Base-by-base conservation (phyloP, 352 stramenopile genomes). In the Phytophthora brassicae region DNA sequence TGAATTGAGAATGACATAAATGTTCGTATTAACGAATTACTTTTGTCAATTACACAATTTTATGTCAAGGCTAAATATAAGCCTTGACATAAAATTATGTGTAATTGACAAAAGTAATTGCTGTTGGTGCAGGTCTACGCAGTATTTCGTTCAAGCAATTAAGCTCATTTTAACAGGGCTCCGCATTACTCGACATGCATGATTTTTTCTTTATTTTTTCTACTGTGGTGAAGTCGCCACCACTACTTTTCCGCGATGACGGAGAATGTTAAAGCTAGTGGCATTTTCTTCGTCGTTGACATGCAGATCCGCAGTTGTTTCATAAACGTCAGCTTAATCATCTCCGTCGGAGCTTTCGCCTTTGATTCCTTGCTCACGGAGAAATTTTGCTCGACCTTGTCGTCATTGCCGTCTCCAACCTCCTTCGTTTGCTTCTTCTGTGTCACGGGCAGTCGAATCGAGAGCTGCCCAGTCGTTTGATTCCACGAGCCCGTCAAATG, bases 261-360 rank as follows among this genome's bases (percentile, higher is more conserved):
- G 8, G 64, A 56, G 56, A 89, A 91, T 29, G 68, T 75, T 22
- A 91, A 57, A 16, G 75, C 70, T 14, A 89, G 45, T 24, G 81
- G 81, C 81, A 91, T 91, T 42, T 75, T 75, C 31, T 77, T 76
- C 6, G 81, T 91, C 11, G 77, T 83, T 26, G 68, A 82, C 81
- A 91, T 88, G 39, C 63, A 60, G 52, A 91, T 66, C 1, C 70
- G 70, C 39, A 91, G 54, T 41, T 84, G 79, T 24, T 77, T 88
- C 77, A 89, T 74, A 45, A 91, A 89, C 29, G 73, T 67, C 12
- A 90, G 49, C 36, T 75, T 64, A 26, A 90, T 66, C 3, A 56
- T 23, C 20, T 75, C 48, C 1, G 49, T 22, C n/a, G 47, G 33
- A 17, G 38, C 22, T 47, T 50, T 54, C 16, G 28, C 49, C 19